These are phyloP conservation scores for Stenocarpella maydis DNA, from an alignment of 2,329 filamentous ascomycete genomes.

Conservation along the genomic window DNA sequence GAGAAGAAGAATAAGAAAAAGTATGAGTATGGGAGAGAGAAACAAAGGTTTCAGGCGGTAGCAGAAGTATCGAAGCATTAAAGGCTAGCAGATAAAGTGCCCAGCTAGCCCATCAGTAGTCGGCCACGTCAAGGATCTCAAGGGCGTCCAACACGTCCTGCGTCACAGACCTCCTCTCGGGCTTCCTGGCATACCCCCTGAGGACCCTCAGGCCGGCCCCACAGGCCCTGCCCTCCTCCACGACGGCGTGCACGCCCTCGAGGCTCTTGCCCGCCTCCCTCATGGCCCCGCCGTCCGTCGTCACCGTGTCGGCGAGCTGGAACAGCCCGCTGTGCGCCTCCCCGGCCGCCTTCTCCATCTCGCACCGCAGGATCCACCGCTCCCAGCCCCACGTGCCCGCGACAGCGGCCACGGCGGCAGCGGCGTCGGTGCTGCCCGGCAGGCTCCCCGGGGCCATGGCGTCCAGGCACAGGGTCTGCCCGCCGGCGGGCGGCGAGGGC, in stretches of 20 bases:
- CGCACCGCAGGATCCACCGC: slow-evolving; percentile 89
- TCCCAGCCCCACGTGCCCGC: slow-evolving; percentile 94
- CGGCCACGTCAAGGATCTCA: slow-evolving; percentile 15
- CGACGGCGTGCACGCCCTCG: slow-evolving; percentile 65
- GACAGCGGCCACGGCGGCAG: slow-evolving; percentile 80
- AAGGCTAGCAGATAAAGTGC: background rate
- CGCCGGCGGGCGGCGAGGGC: slow-evolving; percentile 47
- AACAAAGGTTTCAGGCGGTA: background rate
- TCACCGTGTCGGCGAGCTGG: slow-evolving; percentile 61
- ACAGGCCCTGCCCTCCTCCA: slow-evolving; percentile 69
- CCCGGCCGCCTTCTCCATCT: slow-evolving; percentile 80
- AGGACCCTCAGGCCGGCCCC: slow-evolving; percentile 69
- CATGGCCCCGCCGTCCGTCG: slow-evolving; percentile 56
- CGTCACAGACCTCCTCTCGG: slow-evolving; percentile 40
- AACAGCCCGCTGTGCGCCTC: slow-evolving; percentile 52
- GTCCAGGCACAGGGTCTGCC: slow-evolving; percentile 61
- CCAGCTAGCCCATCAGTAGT: background rate
- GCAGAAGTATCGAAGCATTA: background rate
- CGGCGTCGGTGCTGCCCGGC: slow-evolving; percentile 73
- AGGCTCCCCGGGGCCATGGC: slow-evolving; percentile 70
- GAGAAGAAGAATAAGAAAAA: background rate
- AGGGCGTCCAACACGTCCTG: slow-evolving; percentile 28
- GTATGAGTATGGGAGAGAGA: background rate
- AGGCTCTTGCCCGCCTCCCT: slow-evolving; percentile 66
- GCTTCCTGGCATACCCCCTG: slow-evolving; percentile 71